phyloP scores from a whole-genome alignment of 1,284 basidiomycete species.

The Cutaneotrichosporon sp. region DNA sequence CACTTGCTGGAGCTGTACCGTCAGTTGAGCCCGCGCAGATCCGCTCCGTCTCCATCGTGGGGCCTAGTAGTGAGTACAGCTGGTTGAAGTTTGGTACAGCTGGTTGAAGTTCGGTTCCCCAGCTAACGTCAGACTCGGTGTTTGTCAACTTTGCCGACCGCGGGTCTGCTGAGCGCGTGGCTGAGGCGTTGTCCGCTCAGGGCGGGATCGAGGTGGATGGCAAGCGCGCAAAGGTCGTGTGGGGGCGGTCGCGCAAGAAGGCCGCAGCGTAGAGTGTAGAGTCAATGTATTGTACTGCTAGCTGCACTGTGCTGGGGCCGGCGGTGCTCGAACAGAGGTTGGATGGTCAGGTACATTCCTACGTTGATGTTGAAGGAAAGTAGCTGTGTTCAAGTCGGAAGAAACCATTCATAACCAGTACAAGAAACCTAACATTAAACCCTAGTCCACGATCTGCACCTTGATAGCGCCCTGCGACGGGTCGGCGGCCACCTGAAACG shows the following conservation, averaged over 20 bases:
- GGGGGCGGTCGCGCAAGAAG: slow-evolving; percentile 64
- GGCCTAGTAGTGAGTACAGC: slow-evolving; percentile 50
- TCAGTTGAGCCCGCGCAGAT: slow-evolving; percentile 67
- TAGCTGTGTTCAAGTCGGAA: too few relatives aligned
- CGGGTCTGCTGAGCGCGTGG: slow-evolving; percentile 75
- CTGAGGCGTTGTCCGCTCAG: slow-evolving; percentile 69
- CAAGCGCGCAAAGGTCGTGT: slow-evolving; percentile 72
- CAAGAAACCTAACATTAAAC: too few relatives aligned
- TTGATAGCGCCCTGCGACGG: slow-evolving; percentile 52
- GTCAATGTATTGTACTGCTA: not conserved
- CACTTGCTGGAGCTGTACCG: slow-evolving; percentile 70
- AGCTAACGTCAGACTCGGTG: slow-evolving; percentile 66
- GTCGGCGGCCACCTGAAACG: slow-evolving; percentile 63
- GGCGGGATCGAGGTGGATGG: slow-evolving; percentile 82
- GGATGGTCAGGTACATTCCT: too few relatives aligned
- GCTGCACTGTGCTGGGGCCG: not conserved
- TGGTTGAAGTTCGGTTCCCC: not conserved
- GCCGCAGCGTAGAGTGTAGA: slow-evolving; percentile 8
- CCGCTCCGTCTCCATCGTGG: slow-evolving; percentile 81
- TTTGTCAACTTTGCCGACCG: slow-evolving; percentile 92
- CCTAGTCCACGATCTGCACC: slow-evolving; percentile 50
- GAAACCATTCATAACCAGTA: too few relatives aligned
- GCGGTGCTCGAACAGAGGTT: too few relatives aligned
- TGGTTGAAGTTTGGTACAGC: not conserved
- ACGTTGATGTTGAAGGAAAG: too few relatives aligned